Conservation (phyloP, 2,329 filamentous ascomycete genomes). For the Paraconiothyrium sp. region DNA sequence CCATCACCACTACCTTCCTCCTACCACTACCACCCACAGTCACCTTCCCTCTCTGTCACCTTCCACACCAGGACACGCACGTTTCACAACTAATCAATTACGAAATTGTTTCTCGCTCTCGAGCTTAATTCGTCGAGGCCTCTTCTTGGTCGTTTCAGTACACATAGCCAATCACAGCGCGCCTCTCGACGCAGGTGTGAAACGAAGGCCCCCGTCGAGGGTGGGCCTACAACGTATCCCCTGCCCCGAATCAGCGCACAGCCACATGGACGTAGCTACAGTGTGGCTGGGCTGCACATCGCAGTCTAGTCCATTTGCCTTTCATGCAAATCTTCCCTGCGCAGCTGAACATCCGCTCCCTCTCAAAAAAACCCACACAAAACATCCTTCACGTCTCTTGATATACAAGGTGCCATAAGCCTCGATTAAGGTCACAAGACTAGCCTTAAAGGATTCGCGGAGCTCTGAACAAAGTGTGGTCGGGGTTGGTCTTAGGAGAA, state of each 20-base stretch:
- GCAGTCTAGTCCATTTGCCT: neutral
- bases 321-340: conserved; percentile 7
- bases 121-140: neutral
- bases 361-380: too few species aligned
- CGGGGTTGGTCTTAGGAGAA: neutral
- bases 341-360: neutral
- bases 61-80: neutral
- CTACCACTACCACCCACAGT: neutral
- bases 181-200: neutral
- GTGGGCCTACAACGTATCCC: neutral
- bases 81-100: neutral
- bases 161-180: neutral
- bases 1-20: neutral
- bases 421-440: neutral
- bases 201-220: neutral
- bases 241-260: neutral
- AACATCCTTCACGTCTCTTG: neutral
- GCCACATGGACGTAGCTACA: neutral
- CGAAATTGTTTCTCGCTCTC: neutral
- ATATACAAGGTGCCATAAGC: neutral
- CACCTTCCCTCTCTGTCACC: neutral
- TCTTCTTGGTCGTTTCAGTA: too few species aligned
- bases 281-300: neutral
- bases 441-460: neutral
- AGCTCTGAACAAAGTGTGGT: neutral